phyloP scores from a whole-genome alignment of 345 rosid genomes.

The Lepidium aucheri region DNA sequence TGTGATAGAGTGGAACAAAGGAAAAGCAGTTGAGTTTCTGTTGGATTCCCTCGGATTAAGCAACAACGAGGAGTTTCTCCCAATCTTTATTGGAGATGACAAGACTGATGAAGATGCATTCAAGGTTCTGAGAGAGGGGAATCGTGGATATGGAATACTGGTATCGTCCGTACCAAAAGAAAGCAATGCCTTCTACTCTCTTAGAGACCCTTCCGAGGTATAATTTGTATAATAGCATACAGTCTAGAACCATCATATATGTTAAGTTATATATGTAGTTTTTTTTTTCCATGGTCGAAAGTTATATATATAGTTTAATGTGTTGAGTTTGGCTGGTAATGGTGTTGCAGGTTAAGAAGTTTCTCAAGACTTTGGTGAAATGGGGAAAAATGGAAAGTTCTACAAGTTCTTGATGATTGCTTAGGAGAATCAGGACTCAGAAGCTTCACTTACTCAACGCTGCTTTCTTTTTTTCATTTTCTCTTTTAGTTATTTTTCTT shows the following conservation, averaged over 20 bases:
- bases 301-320: not conserved
- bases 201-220: conserved; percentile 79
- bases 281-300: no score
- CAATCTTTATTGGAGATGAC: conserved; percentile 88
- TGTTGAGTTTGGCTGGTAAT: not conserved
- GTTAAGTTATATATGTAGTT: not conserved
- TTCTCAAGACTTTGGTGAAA: conserved; percentile 56
- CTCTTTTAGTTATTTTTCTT: not conserved
- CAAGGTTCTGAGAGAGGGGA: conserved; percentile 57
- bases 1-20: conserved; percentile 87
- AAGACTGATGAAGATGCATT: conserved; percentile 90
- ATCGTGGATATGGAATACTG: conserved; percentile 70
- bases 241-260: not conserved
- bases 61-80: conserved; percentile 59
- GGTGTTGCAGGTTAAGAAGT: conserved; percentile 66
- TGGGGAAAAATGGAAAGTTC: conserved; percentile 42
- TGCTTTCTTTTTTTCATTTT: not conserved
- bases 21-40: conserved; percentile 90
- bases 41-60: conserved; percentile 79
- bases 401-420: not conserved
- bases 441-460: not conserved
- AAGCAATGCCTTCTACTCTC: conserved; percentile 65
- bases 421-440: conserved; percentile 7
- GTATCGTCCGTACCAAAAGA: conserved; percentile 81
- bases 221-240: not conserved